These are phyloP conservation scores for Cryphonectria carpinicola DNA, from an alignment of 2,329 filamentous ascomycete species.

Conservation along the genomic window DNA sequence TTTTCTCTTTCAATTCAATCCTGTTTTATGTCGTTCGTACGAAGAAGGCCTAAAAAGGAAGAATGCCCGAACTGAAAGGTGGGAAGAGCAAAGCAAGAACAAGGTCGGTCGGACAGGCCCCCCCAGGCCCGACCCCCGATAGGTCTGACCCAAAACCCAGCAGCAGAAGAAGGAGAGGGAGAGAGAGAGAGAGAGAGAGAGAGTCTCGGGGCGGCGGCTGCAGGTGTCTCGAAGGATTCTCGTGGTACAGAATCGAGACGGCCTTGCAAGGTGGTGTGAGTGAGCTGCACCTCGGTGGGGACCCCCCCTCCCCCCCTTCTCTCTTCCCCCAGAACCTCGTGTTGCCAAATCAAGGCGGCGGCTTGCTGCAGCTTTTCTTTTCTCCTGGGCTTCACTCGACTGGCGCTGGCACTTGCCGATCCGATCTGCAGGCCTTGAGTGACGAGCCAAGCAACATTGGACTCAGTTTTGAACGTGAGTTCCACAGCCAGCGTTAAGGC, in stretches of 20 bases:
- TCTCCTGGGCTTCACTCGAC: no score
- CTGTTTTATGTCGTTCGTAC: neutral
- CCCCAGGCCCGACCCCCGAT: neutral
- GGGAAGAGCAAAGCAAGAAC: neutral
- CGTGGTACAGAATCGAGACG: neutral
- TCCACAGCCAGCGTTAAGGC: neutral
- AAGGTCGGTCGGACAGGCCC: neutral
- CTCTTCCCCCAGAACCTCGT: neutral
- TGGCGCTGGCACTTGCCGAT: neutral
- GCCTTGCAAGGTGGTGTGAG: neutral
- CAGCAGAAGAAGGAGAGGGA: no score
- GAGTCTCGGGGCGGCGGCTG: neutral
- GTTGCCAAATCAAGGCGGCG: slow-evolving; percentile 7
- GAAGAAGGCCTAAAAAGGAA: neutral
- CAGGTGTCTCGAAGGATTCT: neutral
- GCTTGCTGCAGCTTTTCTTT: neutral
- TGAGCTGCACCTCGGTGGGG: slow-evolving; percentile 10
- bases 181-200: no score
- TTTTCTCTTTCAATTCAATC: no score
- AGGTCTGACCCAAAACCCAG: neutral
- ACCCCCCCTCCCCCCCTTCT: no score
- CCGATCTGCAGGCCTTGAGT: neutral
- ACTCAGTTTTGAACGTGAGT: neutral
- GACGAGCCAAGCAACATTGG: neutral
- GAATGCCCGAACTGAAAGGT: neutral